Evolutionary conservation across 1,284 basidiomycete genomes (phyloP).

Genomic region (Fomitopsis pinicola): DNA sequence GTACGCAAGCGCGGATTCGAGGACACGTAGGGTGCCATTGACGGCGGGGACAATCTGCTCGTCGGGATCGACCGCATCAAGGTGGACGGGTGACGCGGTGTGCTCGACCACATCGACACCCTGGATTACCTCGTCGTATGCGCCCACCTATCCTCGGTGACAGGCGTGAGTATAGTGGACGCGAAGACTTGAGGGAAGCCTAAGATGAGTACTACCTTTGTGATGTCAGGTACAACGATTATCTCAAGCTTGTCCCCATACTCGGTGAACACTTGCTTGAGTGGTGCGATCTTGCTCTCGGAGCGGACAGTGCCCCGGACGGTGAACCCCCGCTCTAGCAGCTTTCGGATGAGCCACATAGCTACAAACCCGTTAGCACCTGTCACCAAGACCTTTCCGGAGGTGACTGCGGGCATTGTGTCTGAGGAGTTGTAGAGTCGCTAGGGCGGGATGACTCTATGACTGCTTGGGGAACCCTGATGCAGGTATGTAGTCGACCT

Average conservation of each 20-base stretch:
- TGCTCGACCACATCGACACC: slow-evolving; percentile 40
- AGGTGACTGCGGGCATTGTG: slow-evolving; percentile 24
- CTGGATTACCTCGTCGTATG: slow-evolving; percentile 39
- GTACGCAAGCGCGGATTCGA: slow-evolving; percentile 20
- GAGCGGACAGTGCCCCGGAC: slow-evolving; percentile 15
- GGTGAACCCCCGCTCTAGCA: slow-evolving; percentile 39
- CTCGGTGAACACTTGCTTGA: slow-evolving; percentile 17
- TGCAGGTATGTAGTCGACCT: too few species aligned
- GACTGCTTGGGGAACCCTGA: too few species aligned
- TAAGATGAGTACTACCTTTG: slow-evolving; percentile 31
- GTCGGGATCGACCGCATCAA: slow-evolving; percentile 28
- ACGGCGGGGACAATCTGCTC: slow-evolving; percentile 29
- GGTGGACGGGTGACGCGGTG: slow-evolving; percentile 40
- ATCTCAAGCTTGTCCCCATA: slow-evolving; percentile 32
- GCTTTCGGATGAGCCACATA: slow-evolving; percentile 33
- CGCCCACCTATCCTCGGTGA: slow-evolving; percentile 24
- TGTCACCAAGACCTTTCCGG: slow-evolving; percentile 32
- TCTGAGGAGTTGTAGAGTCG: background rate
- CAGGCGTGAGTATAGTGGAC: too few species aligned
- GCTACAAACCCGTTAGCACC: slow-evolving; percentile 41
- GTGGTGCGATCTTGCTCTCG: slow-evolving; percentile 39
- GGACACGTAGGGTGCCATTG: slow-evolving; percentile 22
- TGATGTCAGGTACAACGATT: slow-evolving; percentile 52
- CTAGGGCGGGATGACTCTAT: too few species aligned
- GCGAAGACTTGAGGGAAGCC: too few species aligned